Percentiles rank a stretch among this genome's conserved stretches.
Conservation (phyloP, 257 asterid species). For the Phtheirospermum japonicum region DNA sequence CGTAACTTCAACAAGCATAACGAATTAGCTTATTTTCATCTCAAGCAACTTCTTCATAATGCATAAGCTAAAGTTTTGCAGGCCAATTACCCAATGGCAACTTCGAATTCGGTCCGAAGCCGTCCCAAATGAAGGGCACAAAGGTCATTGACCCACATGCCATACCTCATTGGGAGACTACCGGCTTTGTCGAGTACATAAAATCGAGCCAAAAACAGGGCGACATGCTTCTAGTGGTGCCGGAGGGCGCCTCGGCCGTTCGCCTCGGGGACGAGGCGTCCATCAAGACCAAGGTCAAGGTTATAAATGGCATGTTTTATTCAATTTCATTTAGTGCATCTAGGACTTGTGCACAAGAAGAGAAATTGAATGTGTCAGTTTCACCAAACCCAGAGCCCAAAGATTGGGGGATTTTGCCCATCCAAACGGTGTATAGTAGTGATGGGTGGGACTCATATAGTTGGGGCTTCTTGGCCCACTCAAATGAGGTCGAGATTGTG, state of each 20-base stretch:
- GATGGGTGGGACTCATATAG: conserved; percentile 78
- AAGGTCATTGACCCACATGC: conserved; percentile 49
- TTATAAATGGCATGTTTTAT: conserved; percentile 43
- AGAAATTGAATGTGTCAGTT: conserved; percentile 39
- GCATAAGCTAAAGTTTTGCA: too few species aligned
- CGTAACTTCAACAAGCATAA: too few species aligned
- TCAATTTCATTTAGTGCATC: conserved; percentile 68
- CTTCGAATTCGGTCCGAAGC: conserved; percentile 72
- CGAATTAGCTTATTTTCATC: too few species aligned
- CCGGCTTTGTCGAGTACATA: conserved; percentile 79
- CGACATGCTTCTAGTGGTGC: conserved; percentile 77
- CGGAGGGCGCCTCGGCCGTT: conserved; percentile 74
- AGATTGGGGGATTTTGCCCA: conserved; percentile 65
- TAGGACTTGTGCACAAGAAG: conserved; percentile 85
- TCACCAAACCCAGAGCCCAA: conserved; percentile 37
- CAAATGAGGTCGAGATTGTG: conserved; percentile 38
- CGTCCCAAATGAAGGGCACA: conserved; percentile 65
- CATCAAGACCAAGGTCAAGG: conserved; percentile 58
- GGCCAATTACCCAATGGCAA: conserved; percentile 80
- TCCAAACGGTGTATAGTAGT: conserved; percentile 74
- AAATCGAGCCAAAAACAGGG: conserved; percentile 79
- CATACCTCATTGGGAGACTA: conserved; percentile 69
- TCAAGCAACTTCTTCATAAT: too few species aligned
- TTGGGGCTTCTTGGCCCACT: conserved; percentile 66
- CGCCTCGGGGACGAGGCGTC: conserved; percentile 77